These are phyloP conservation scores for Cladosporium velox DNA, from an alignment of 2,329 filamentous ascomycete genomes.

Conservation along the genomic window DNA sequence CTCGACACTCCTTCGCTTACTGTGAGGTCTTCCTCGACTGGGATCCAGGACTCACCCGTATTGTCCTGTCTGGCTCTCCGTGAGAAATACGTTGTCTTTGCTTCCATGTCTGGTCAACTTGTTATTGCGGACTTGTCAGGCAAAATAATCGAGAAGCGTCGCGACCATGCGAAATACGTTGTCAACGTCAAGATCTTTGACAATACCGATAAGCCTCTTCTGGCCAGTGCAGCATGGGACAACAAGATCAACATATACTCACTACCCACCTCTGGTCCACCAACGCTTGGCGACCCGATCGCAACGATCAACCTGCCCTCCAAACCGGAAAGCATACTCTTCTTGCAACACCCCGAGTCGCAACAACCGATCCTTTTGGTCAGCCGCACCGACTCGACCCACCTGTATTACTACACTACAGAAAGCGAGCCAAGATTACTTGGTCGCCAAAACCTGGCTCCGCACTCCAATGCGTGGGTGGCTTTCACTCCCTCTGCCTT, in stretches of 20 bases:
- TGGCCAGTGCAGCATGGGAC: conserved; percentile 65
- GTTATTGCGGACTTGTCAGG: conserved; percentile 49
- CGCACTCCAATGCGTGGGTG: conserved; percentile 65
- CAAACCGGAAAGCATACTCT: conserved; percentile 60
- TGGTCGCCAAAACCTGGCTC: conserved; percentile 62
- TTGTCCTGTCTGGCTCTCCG: conserved; percentile 52
- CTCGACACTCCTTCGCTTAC: conserved; percentile 42
- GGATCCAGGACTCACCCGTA: conserved; percentile 55
- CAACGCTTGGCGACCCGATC: conserved; percentile 42
- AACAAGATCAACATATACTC: conserved; percentile 56
- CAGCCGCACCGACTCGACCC: conserved; percentile 60
- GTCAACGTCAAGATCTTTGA: conserved; percentile 53
- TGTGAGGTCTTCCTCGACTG: conserved; percentile 41
- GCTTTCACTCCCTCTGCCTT: conserved; percentile 63
- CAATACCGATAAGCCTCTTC: conserved; percentile 36
- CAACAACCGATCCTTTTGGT: conserved; percentile 53
- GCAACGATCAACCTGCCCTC: conserved; percentile 49
- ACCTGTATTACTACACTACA: conserved; percentile 57
- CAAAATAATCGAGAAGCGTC: conserved; percentile 49
- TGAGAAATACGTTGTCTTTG: conserved; percentile 51
- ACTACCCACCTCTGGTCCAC: conserved; percentile 26
- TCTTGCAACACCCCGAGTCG: conserved; percentile 53
- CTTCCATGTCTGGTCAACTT: conserved; percentile 62
- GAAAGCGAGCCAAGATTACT: conserved; percentile 44
- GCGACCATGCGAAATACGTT: conserved; percentile 61